These are phyloP conservation scores for Trichoderma hamatum DNA, from an alignment of 2,329 filamentous ascomycete genomes.

Conservation along the genomic window DNA sequence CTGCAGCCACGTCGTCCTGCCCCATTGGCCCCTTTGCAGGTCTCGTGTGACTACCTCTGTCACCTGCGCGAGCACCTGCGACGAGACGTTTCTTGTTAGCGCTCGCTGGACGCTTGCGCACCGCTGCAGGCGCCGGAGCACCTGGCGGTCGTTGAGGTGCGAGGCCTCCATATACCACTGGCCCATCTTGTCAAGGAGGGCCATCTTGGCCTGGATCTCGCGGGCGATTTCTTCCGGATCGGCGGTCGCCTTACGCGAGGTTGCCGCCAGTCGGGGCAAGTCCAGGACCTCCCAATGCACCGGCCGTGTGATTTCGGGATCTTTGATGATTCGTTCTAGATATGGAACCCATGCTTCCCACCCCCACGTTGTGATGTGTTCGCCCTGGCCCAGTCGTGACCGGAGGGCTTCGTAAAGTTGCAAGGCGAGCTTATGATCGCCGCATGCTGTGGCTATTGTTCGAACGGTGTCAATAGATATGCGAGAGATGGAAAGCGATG, in stretches of 20 bases:
- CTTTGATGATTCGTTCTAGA: slow-evolving; percentile 40
- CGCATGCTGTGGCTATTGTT: slow-evolving; percentile 30
- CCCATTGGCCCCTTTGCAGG: slow-evolving; percentile 39
- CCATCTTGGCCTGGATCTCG: slow-evolving; percentile 33
- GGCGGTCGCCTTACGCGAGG: background rate
- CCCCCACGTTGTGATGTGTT: slow-evolving; percentile 32
- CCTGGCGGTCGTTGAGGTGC: slow-evolving; percentile 37
- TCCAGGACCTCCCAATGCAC: slow-evolving; percentile 38
- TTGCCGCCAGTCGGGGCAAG: slow-evolving; percentile 23
- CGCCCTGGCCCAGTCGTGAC: background rate
- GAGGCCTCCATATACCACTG: slow-evolving; percentile 37
- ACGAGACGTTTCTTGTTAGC: slow-evolving; percentile 33
- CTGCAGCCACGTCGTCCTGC: slow-evolving; percentile 37
- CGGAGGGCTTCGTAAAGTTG: slow-evolving; percentile 32
- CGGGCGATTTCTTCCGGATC: slow-evolving; percentile 6
- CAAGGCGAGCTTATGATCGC: slow-evolving; percentile 36
- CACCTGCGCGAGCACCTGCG: slow-evolving; percentile 35
- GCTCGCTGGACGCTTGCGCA: slow-evolving; percentile 35
- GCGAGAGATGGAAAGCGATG: slow-evolving; percentile 14
- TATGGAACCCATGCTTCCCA: slow-evolving; percentile 43
- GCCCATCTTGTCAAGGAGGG: slow-evolving; percentile 39
- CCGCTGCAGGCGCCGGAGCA: slow-evolving; percentile 38
- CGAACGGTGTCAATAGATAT: slow-evolving; percentile 27
- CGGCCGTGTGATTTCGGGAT: slow-evolving; percentile 33
- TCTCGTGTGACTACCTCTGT: slow-evolving; percentile 39